Conservation (phyloP, 257 asterid genomes). For the Solanum virginianum region DNA sequence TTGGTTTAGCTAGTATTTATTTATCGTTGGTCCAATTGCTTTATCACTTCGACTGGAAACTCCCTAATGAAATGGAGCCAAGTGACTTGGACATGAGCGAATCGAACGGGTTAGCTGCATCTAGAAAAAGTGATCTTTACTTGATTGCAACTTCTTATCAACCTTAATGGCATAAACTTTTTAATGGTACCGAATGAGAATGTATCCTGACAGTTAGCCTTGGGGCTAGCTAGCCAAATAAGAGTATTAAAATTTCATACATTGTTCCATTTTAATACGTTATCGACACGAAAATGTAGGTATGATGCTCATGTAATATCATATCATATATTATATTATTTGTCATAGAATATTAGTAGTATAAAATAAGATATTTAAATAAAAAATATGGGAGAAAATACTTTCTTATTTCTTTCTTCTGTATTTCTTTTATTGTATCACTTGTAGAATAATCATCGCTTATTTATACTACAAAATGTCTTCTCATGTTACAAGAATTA, state of each 20-base stretch:
- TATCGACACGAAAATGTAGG: no score
- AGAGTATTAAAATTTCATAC: background rate
- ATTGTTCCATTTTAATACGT: background rate
- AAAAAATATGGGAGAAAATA: no score
- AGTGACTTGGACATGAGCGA: background rate
- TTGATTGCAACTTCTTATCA: background rate
- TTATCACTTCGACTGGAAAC: background rate
- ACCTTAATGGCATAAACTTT: background rate
- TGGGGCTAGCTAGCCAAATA: background rate
- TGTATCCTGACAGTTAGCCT: background rate
- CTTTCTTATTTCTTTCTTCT: no score
- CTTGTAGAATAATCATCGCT: no score
- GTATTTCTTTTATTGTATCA: no score
- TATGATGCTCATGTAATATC: no score
- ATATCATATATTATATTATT: no score
- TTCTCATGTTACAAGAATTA: no score
- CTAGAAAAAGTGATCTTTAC: background rate
- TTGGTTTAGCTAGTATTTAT: no score
- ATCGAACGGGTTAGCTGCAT: background rate
- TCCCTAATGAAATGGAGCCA: background rate
- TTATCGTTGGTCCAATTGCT: background rate
- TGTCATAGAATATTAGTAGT: no score
- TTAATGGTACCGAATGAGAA: background rate
- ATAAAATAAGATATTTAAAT: no score
- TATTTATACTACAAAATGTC: no score